These are phyloP conservation scores for Eucommia ulmoides DNA, from an alignment of 257 asterid species.

Conservation along the genomic window DNA sequence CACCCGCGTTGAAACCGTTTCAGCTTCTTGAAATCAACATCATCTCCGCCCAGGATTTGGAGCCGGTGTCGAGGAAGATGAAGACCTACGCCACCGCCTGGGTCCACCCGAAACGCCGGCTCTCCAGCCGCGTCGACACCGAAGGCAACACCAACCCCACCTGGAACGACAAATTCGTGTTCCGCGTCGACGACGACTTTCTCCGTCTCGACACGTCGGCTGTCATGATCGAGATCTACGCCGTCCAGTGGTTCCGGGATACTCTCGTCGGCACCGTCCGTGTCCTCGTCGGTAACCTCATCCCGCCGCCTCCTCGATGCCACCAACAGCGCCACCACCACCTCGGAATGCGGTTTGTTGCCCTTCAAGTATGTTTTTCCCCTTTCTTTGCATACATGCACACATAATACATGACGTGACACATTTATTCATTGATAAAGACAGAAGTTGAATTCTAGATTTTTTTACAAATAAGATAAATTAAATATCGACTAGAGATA, in stretches of 20 bases:
- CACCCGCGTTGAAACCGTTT: too few species aligned
- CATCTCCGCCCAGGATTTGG: background rate
- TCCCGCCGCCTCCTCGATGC: constrained; percentile 8
- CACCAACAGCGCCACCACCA: background rate
- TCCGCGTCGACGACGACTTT: background rate
- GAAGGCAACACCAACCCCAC: background rate
- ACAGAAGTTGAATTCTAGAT: too few species aligned
- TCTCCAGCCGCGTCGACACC: background rate
- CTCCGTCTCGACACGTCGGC: background rate
- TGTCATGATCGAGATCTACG: background rate
- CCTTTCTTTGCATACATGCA: background rate
- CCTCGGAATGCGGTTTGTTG: background rate
- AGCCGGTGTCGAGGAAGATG: background rate
- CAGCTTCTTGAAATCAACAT: background rate
- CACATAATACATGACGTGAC: background rate
- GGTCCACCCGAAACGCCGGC: background rate
- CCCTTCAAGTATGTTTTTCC: background rate
- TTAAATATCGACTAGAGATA: too few species aligned
- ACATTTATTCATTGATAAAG: background rate
- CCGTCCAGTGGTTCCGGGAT: background rate
- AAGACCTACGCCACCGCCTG: background rate
- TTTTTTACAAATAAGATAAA: too few species aligned
- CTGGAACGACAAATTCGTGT: background rate
- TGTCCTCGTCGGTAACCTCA: background rate
- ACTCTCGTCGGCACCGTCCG: background rate